phyloP scores from a whole-genome alignment of 768 basidiomycete genomes.

The Tylopilus balloui region DNA sequence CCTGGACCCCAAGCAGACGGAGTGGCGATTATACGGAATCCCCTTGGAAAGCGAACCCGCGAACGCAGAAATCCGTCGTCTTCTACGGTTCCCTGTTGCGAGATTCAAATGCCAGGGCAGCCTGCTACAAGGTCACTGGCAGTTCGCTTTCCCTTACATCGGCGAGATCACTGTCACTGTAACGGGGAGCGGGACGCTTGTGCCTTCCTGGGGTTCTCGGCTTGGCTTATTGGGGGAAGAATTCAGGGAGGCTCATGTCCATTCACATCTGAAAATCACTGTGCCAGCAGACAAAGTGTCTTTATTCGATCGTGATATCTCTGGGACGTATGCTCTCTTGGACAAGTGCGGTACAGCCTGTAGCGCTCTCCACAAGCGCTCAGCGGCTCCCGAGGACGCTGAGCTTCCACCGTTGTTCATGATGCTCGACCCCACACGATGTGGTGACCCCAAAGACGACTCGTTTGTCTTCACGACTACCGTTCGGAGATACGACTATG shows the following conservation, averaged over 20 bases:
- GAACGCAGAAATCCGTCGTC: slow-evolving; percentile 71
- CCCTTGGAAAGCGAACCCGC: slow-evolving; percentile 65
- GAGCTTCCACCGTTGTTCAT: slow-evolving; percentile 60
- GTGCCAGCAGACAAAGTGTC: slow-evolving; percentile 44
- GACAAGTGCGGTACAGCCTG: slow-evolving; percentile 90
- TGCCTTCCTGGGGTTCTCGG: slow-evolving; percentile 81
- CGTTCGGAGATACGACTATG: slow-evolving; percentile 74
- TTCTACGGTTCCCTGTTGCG: slow-evolving; percentile 73
- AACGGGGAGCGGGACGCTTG: slow-evolving; percentile 53
- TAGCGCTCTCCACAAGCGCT: slow-evolving; percentile 70
- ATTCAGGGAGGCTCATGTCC: slow-evolving; percentile 63
- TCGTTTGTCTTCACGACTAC: slow-evolving; percentile 80
- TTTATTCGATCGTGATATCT: slow-evolving; percentile 73
- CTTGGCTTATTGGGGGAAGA: slow-evolving; percentile 67
- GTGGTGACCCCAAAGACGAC: slow-evolving; percentile 70
- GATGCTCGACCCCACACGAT: slow-evolving; percentile 83
- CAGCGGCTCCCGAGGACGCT: slow-evolving; percentile 38
- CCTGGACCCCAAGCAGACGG: slow-evolving; percentile 69
- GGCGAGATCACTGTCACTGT: slow-evolving; percentile 58
- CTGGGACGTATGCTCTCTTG: slow-evolving; percentile 72
- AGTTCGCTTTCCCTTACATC: slow-evolving; percentile 67
- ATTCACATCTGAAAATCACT: slow-evolving; percentile 61
- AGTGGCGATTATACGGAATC: slow-evolving; percentile 82
- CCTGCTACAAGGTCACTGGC: slow-evolving; percentile 72
- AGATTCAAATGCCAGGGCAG: slow-evolving; percentile 54